Percentiles rank a stretch among this genome's conserved stretches.
These are phyloP conservation scores for Solanum hybrid DNA, from an alignment of 305 asterid genomes.

Conservation along the genomic window DNA sequence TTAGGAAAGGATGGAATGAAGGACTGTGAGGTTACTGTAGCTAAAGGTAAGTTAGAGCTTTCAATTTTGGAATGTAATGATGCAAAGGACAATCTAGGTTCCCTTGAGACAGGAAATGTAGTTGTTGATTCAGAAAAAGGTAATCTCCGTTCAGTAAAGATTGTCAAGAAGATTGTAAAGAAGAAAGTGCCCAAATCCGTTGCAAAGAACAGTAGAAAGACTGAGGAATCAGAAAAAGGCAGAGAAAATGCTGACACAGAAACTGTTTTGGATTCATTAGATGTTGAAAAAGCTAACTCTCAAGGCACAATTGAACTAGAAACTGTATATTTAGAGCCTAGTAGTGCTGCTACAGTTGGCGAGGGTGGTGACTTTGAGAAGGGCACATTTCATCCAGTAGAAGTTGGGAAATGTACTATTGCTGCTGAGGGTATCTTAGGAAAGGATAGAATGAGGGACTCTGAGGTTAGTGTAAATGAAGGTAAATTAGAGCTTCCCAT, in stretches of 20 bases:
- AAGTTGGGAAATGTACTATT: slow-evolving; percentile 15
- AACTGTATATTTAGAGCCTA: background rate
- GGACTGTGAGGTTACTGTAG: background rate
- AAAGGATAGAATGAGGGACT: slow-evolving; percentile 1
- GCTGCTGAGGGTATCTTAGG: slow-evolving; percentile 8
- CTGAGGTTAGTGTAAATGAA: background rate
- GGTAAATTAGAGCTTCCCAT: slow-evolving; percentile 2
- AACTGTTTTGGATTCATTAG: background rate
- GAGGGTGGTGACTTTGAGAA: background rate
- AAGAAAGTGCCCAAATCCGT: slow-evolving; percentile 48
- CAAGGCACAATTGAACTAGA: background rate
- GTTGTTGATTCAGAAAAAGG: slow-evolving; percentile 5
- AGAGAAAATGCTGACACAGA: background rate
- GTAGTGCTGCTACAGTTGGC: background rate
- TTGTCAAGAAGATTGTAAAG: slow-evolving; percentile 57
- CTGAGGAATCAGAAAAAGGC: slow-evolving; percentile 11
- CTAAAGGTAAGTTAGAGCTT: background rate
- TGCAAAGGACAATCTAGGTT: slow-evolving; percentile 11
- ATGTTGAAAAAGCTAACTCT: background rate
- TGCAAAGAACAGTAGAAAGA: slow-evolving; percentile 5
- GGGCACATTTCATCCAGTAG: slow-evolving; percentile 8
- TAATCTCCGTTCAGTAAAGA: slow-evolving; percentile 15
- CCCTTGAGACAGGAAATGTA: slow-evolving; percentile 7
- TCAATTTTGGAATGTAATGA: background rate
- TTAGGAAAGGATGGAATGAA: slow-evolving; percentile 1